Percentiles rank a stretch among this genome's conserved stretches.
phyloP scores from a whole-genome alignment of 1,284 basidiomycete species.

The Ceratobasidium papillatum region DNA sequence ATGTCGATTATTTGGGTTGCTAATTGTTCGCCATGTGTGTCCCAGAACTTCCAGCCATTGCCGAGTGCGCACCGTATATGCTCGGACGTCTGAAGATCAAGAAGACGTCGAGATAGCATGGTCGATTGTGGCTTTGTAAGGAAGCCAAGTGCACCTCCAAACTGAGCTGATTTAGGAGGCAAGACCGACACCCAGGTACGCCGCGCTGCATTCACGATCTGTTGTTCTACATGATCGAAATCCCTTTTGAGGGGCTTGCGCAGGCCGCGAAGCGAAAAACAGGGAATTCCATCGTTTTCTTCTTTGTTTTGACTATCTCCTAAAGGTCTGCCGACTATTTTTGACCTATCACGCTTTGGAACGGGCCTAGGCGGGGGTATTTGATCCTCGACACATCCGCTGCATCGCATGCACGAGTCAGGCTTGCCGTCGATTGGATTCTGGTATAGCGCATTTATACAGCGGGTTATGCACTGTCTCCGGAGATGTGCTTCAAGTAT shows the following conservation, averaged over 20 bases:
- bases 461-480: background rate
- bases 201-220: background rate
- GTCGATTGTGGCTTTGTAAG: background rate
- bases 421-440: background rate
- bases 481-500: background rate
- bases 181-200: background rate
- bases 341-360: background rate
- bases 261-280: too few species aligned
- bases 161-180: background rate
- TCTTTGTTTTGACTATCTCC: background rate
- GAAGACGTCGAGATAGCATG: background rate
- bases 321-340: background rate
- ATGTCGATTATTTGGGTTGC: background rate
- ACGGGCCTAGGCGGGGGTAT: background rate
- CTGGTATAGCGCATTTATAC: background rate
- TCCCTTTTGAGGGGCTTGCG: too few species aligned
- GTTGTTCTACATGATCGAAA: background rate
- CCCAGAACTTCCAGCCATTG: background rate
- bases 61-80: background rate
- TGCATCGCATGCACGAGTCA: background rate
- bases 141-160: background rate
- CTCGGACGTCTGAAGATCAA: background rate
- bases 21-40: slow-evolving; percentile 7
- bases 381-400: background rate
- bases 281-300: background rate